phyloP scores from a whole-genome alignment of 2,329 filamentous ascomycete genomes.

The Phyllosticta citribraziliensis region DNA sequence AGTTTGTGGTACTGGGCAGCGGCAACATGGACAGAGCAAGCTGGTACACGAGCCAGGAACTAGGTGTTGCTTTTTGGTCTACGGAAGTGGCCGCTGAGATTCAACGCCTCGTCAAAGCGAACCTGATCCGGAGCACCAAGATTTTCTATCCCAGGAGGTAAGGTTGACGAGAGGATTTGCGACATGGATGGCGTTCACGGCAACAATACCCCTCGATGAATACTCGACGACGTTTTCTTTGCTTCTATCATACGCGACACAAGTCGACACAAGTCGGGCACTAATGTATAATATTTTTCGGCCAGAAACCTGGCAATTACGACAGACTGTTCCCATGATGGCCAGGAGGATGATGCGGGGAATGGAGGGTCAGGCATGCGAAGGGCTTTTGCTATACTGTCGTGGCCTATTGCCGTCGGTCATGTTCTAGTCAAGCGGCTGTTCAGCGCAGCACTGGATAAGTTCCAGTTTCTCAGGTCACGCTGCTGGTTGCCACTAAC shows the following conservation, averaged over 20 bases:
- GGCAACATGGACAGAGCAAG: slow-evolving; percentile 79
- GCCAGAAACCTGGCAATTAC: neutral
- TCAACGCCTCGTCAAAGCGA: neutral
- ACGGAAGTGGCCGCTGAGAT: slow-evolving; percentile 1
- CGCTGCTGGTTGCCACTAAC: neutral
- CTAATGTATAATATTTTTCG: neutral
- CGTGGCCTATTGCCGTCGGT: neutral
- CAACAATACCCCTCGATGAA: neutral
- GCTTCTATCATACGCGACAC: neutral
- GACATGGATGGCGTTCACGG: neutral
- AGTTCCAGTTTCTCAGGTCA: neutral
- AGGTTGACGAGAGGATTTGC: neutral
- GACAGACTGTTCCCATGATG: neutral
- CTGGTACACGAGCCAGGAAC: slow-evolving; percentile 79
- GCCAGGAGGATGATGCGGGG: neutral
- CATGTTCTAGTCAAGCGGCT: neutral
- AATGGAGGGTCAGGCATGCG: neutral
- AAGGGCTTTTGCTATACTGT: neutral
- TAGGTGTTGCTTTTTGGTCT: slow-evolving; percentile 51
- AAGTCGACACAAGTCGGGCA: neutral
- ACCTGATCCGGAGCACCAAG: slow-evolving; percentile 1
- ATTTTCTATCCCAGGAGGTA: slow-evolving; percentile 1
- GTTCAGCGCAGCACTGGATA: neutral
- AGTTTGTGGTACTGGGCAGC: slow-evolving; percentile 61
- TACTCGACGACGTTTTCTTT: neutral